Percentiles rank a stretch among this genome's conserved stretches.
Evolutionary conservation across 345 rosid genomes (phyloP).

Genomic region (Leavenworthia alabamica): DNA sequence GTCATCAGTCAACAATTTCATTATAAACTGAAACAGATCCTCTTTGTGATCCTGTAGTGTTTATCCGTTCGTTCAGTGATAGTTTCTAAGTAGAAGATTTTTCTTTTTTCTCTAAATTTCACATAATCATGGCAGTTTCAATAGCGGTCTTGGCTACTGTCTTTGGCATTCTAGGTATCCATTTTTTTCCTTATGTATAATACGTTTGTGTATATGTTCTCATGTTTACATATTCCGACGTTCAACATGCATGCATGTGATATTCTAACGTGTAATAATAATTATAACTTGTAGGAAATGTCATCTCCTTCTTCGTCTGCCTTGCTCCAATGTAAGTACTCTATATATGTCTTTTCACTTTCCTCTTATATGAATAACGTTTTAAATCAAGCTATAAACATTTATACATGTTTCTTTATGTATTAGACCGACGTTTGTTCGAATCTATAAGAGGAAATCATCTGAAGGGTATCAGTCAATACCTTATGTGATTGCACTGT

Average conservation of each 20-base stretch:
- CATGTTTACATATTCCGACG: neutral
- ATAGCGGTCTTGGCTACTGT: constrained; percentile 38
- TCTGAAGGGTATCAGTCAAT: constrained; percentile 66
- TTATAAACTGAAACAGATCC: constrained; percentile 22
- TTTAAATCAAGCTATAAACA: neutral
- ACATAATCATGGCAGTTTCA: constrained; percentile 34
- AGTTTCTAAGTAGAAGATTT: neutral
- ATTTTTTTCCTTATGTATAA: neutral
- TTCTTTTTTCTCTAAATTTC: neutral
- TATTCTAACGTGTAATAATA: neutral
- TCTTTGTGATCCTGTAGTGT: constrained; percentile 21
- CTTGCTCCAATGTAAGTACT: constrained; percentile 62
- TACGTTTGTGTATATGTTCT: neutral
- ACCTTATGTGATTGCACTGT: constrained; percentile 57
- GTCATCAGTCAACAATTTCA: constrained; percentile 9
- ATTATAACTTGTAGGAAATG: constrained; percentile 42
- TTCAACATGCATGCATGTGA: constrained; percentile 3
- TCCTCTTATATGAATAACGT: neutral
- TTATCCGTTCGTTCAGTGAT: constrained; percentile 1
- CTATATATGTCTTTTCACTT: neutral
- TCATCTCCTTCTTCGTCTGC: constrained; percentile 54
- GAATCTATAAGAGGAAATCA: constrained; percentile 58
- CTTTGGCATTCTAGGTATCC: constrained; percentile 67
- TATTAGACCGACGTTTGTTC: constrained; percentile 51
- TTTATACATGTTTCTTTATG: neutral